Conservation (phyloP, 352 stramenopile genomes). For the Globisporangium sylvaticum region DNA sequence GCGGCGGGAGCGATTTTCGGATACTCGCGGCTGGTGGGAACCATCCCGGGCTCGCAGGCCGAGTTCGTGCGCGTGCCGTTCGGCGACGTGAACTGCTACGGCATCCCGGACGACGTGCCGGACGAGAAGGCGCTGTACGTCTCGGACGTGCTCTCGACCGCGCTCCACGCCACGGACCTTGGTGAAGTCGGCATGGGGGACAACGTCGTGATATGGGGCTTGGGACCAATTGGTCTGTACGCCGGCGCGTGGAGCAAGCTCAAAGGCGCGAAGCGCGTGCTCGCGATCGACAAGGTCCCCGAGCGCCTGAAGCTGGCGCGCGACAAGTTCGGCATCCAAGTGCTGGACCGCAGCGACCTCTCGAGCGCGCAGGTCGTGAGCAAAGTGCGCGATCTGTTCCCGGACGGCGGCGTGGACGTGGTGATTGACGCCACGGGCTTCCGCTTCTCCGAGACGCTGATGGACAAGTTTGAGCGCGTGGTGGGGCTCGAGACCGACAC, state of each 20-base stretch:
- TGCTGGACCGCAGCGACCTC: slow-evolving; percentile 49
- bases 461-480: slow-evolving; percentile 25
- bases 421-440: slow-evolving; percentile 44
- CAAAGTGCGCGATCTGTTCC: slow-evolving; percentile 47
- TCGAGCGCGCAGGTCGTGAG: slow-evolving; percentile 41
- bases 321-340: slow-evolving; percentile 53
- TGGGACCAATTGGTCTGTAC: slow-evolving; percentile 57
- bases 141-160: slow-evolving; percentile 36
- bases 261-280: slow-evolving; percentile 50
- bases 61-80: slow-evolving; percentile 77
- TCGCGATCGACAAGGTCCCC: slow-evolving; percentile 44
- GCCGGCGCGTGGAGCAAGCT: slow-evolving; percentile 59
- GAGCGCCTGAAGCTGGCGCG: slow-evolving; percentile 53
- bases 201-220: slow-evolving; percentile 62
- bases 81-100: slow-evolving; percentile 65
- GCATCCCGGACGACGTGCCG: slow-evolving; percentile 41
- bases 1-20: slow-evolving; percentile 63
- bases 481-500: slow-evolving; percentile 28
- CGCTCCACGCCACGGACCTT: slow-evolving; percentile 56
- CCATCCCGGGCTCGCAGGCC: slow-evolving; percentile 60
- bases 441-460: slow-evolving; percentile 33
- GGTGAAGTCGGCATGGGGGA: slow-evolving; percentile 49
- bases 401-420: slow-evolving; percentile 41
- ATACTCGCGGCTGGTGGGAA: slow-evolving; percentile 43
- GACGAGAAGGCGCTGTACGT: slow-evolving; percentile 65